Evolutionary conservation across 768 basidiomycete species (phyloP).

Genomic region (Termitomyces sp.): DNA sequence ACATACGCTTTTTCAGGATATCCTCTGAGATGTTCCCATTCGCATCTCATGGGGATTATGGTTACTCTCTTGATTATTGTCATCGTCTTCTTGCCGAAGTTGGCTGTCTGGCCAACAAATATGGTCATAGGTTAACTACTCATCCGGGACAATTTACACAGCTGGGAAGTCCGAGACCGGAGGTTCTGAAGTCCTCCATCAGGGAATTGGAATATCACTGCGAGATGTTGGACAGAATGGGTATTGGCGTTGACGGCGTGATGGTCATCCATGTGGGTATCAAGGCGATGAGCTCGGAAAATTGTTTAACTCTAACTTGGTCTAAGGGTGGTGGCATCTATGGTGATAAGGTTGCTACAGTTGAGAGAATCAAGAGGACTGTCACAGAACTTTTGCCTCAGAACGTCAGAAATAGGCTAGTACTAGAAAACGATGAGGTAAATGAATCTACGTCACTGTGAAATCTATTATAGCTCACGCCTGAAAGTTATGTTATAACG

Average conservation of each 20-base stretch:
- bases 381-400: slow-evolving; percentile 53
- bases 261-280: slow-evolving; percentile 75
- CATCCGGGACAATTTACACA: slow-evolving; percentile 90
- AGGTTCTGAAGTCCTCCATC: slow-evolving; percentile 71
- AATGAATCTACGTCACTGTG: not conserved
- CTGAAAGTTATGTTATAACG: slow-evolving; percentile 71
- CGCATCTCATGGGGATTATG: slow-evolving; percentile 75
- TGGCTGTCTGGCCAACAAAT: slow-evolving; percentile 61
- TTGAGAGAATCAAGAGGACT: slow-evolving; percentile 68
- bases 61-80: slow-evolving; percentile 80
- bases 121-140: slow-evolving; percentile 75
- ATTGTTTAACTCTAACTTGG: not conserved
- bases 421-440: slow-evolving; percentile 95
- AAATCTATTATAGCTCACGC: not conserved
- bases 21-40: slow-evolving; percentile 95
- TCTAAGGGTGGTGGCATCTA: slow-evolving; percentile 75
- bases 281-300: not conserved
- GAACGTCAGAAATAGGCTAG: slow-evolving; percentile 66
- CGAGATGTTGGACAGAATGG: slow-evolving; percentile 85
- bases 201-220: slow-evolving; percentile 84
- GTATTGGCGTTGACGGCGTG: slow-evolving; percentile 74
- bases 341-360: slow-evolving; percentile 67
- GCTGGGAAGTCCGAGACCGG: slow-evolving; percentile 71
- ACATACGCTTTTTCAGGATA: slow-evolving; percentile 82
- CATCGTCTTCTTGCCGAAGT: slow-evolving; percentile 45